phyloP scores from a whole-genome alignment of 495 filamentous ascomycete genomes.

The Podospora australis region DNA sequence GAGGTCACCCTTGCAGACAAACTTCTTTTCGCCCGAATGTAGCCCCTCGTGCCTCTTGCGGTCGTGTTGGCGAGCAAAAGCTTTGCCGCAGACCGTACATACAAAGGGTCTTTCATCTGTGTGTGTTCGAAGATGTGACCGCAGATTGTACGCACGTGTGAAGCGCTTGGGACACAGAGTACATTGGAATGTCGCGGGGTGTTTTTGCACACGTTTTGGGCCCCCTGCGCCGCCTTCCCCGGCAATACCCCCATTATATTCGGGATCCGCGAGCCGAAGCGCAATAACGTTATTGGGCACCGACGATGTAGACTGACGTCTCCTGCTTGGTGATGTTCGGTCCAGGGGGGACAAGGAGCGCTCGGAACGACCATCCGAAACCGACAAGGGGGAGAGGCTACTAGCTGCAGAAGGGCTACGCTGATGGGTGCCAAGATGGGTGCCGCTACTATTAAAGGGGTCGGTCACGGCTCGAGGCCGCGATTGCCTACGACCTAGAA shows the following conservation, averaged over 20 bases:
- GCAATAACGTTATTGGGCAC: constrained; percentile 88
- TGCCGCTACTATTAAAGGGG: constrained; percentile 49
- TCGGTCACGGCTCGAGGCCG: constrained; percentile 71
- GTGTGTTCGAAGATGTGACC: constrained; percentile 87
- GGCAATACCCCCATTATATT: constrained; percentile 53
- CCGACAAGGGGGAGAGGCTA: constrained; percentile 39
- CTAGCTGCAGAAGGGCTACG: constrained; percentile 31
- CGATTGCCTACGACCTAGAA: constrained; percentile 40
- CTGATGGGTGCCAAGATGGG: constrained; percentile 27
- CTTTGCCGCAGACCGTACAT: constrained; percentile 94
- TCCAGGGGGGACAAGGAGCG: constrained; percentile 67
- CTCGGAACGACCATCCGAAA: constrained; percentile 41
- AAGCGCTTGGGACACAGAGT: constrained; percentile 80
- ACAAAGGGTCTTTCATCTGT: constrained; percentile 91
- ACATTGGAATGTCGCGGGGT: constrained; percentile 89
- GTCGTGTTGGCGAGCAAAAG: constrained; percentile 90
- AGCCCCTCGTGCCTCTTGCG: constrained; percentile 87
- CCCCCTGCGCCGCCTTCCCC: constrained; percentile 42
- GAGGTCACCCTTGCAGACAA: constrained; percentile 87
- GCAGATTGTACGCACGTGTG: constrained; percentile 82
- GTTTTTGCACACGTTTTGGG: constrained; percentile 81
- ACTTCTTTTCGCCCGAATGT: constrained; percentile 93
- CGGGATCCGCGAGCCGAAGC: constrained; percentile 82
- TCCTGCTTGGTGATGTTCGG: constrained; percentile 53
- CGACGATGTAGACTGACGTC: constrained; percentile 83